These are phyloP conservation scores for Irpex sp. DNA, from an alignment of 1,284 basidiomycete genomes.

Conservation along the genomic window DNA sequence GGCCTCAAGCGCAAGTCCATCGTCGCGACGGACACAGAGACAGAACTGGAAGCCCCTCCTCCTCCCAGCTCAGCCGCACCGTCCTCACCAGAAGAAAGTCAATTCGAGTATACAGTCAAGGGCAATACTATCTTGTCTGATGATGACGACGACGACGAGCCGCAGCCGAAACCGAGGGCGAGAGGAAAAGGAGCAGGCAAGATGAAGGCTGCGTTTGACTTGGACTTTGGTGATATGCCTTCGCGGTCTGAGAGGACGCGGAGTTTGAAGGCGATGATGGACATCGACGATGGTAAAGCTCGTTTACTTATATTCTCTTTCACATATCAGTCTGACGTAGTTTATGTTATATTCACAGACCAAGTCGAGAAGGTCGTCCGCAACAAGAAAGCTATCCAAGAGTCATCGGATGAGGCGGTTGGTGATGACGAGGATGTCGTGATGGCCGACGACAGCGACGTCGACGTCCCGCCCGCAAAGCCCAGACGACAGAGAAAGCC, in stretches of 20 bases:
- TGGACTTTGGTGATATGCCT: slow-evolving; percentile 28
- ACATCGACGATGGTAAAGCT: slow-evolving; percentile 64
- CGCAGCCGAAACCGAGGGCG: slow-evolving; percentile 14
- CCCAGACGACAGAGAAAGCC: slow-evolving; percentile 47
- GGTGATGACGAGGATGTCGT: slow-evolving; percentile 23
- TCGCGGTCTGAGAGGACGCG: slow-evolving; percentile 29
- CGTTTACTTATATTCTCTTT: not conserved
- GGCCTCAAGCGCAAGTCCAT: slow-evolving; percentile 55
- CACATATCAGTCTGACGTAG: not conserved
- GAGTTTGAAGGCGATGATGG: slow-evolving; percentile 66
- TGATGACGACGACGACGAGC: slow-evolving; percentile 50
- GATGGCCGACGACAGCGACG: slow-evolving; percentile 24
- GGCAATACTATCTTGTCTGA: slow-evolving; percentile 49
- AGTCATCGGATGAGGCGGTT: slow-evolving; percentile 7
- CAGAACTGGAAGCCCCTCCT: slow-evolving; percentile 15
- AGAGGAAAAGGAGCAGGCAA: slow-evolving; percentile 21
- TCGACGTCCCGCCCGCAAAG: not conserved
- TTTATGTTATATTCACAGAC: not conserved
- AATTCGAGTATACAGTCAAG: slow-evolving; percentile 27
- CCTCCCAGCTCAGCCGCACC: slow-evolving; percentile 9
- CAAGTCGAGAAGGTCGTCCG: not conserved
- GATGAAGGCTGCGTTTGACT: slow-evolving; percentile 23
- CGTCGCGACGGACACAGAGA: slow-evolving; percentile 15
- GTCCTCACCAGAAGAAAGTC: not conserved
- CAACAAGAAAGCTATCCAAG: not conserved